Evolutionary conservation across 2,329 filamentous ascomycete genomes (phyloP).

Genomic region (Neofusicoccum parvum): DNA sequence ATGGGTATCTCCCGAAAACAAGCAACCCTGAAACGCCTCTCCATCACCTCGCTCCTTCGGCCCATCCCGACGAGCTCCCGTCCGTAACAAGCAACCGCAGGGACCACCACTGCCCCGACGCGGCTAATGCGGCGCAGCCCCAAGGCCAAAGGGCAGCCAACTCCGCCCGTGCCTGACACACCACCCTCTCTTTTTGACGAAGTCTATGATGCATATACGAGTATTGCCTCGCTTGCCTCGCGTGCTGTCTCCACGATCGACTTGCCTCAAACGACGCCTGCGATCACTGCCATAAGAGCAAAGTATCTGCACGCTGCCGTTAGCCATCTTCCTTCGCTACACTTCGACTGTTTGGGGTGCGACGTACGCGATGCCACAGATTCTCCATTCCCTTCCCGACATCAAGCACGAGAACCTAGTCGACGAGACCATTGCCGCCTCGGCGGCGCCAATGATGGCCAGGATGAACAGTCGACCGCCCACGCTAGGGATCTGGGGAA

Average conservation of each 20-base stretch:
- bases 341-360: conserved; percentile 21
- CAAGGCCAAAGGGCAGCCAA: conserved; percentile 10
- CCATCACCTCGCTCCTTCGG: conserved; percentile 10
- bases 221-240: conserved; percentile 11
- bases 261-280: conserved; percentile 30
- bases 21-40: conserved; percentile 16
- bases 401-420: conserved; percentile 39
- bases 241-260: background rate
- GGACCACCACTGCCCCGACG: conserved; percentile 12
- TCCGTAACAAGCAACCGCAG: conserved; percentile 19
- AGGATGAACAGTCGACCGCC: conserved; percentile 45
- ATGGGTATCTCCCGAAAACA: conserved; percentile 18
- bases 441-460: conserved; percentile 39
- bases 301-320: conserved; percentile 40
- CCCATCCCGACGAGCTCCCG: conserved; percentile 10
- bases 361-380: conserved; percentile 44
- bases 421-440: conserved; percentile 36
- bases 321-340: conserved; percentile 12
- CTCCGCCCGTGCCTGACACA: conserved; percentile 3
- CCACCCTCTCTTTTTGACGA: background rate
- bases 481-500: conserved; percentile 45
- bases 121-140: conserved; percentile 12
- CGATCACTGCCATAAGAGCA: conserved; percentile 43
- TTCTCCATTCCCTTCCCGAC: conserved; percentile 43
- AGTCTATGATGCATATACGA: conserved; percentile 14